A percentile compares a stretch with the other conserved stretches of the same genome.
phyloP scores from a whole-genome alignment of 345 rosid species.

The Eucalyptus victrix region DNA sequence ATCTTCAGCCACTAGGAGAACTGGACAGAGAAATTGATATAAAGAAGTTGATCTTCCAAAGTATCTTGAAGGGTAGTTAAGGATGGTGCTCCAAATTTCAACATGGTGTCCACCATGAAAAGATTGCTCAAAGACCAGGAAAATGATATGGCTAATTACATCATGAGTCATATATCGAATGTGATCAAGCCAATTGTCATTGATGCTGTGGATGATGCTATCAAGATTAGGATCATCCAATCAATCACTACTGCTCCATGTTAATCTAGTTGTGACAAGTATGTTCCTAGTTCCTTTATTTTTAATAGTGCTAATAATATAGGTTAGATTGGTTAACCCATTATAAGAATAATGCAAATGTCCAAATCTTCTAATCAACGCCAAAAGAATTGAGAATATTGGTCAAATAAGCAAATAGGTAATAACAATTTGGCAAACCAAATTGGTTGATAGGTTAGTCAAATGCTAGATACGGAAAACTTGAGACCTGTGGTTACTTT shows the following conservation, averaged over 20 bases:
- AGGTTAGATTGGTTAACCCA: not conserved
- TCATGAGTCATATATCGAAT: not conserved
- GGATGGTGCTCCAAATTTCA: not conserved
- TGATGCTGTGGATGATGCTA: not conserved
- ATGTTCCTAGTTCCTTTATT: not conserved
- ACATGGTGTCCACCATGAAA: not conserved
- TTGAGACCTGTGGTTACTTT: not conserved
- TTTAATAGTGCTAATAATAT: not conserved
- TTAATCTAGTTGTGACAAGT: not conserved
- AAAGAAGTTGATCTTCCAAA: not conserved
- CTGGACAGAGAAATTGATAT: not conserved
- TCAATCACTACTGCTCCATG: not conserved
- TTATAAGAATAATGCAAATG: not conserved
- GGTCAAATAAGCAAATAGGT: not conserved
- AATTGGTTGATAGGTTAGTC: not conserved
- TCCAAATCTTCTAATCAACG: not conserved
- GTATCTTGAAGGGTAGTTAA: not conserved
- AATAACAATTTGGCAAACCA: not conserved
- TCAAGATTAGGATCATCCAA: not conserved
- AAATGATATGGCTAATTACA: not conserved
- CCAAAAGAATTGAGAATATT: not conserved
- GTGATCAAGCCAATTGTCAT: not conserved
- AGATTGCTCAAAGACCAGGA: not conserved
- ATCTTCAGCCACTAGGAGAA: not conserved
- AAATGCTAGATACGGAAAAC: not conserved